These are phyloP conservation scores for Ordospora colligata DNA, from an alignment of 371 early-diverging fungal genomes.

Conservation along the genomic window DNA sequence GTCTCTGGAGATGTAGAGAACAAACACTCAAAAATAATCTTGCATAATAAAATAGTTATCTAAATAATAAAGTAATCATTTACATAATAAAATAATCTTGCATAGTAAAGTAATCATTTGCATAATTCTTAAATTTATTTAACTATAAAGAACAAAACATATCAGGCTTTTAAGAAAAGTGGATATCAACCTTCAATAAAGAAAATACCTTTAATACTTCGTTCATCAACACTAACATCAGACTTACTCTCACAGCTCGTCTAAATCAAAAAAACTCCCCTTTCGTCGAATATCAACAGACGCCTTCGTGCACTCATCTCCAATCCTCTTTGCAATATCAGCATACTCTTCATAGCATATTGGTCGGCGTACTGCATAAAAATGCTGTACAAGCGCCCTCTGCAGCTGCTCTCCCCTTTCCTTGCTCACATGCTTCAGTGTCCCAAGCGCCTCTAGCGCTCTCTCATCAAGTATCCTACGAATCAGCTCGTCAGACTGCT, in stretches of 20 bases:
- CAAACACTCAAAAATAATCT: background rate
- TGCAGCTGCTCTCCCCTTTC: conserved; percentile 20
- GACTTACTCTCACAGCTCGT: conserved; percentile 13
- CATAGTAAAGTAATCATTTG: background rate
- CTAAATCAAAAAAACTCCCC: conserved; percentile 19
- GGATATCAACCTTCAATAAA: background rate
- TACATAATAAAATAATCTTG: background rate
- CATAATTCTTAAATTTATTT: no score
- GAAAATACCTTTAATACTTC: background rate
- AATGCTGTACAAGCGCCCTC: conserved; percentile 18
- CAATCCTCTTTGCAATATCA: conserved; percentile 21
- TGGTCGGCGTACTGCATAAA: background rate
- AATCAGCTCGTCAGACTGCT: conserved; percentile 24
- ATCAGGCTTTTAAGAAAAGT: background rate
- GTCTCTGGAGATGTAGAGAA: background rate
- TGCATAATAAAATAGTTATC: background rate
- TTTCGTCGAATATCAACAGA: conserved; percentile 16
- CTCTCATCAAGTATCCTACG: conserved; percentile 27
- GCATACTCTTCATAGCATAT: conserved; percentile 25
- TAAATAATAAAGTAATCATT: no score
- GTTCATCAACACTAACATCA: no score
- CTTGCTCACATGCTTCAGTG: conserved; percentile 33
- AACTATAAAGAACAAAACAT: no score
- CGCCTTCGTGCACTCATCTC: conserved; percentile 3
- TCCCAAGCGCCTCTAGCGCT: background rate